Evolutionary conservation across 176 grass and related monocot species (phyloP).

Genomic region (Zea luxurians): DNA sequence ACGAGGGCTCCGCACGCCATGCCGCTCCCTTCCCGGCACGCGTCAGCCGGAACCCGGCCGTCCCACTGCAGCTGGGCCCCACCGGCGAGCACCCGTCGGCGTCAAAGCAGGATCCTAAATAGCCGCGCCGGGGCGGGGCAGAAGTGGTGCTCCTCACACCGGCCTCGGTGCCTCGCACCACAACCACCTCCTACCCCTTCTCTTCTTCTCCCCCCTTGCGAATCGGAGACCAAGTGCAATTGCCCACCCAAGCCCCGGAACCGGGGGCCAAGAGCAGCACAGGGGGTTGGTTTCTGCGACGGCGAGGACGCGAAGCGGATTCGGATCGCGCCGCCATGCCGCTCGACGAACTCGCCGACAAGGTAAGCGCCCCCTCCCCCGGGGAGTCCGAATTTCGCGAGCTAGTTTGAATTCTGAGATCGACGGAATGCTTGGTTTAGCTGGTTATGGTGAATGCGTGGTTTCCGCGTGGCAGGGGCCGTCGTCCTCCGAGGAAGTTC

Average conservation of each 20-base stretch:
- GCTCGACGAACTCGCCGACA: slow-evolving; percentile 49
- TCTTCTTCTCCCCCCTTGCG: background rate
- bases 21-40: slow-evolving; percentile 16
- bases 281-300: background rate
- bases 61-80: slow-evolving; percentile 10
- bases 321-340: slow-evolving; percentile 50
- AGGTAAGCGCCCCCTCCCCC: slow-evolving; percentile 19
- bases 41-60: background rate
- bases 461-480: slow-evolving; percentile 23
- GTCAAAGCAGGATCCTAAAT: slow-evolving; percentile 46
- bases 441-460: slow-evolving; percentile 33
- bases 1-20: background rate
- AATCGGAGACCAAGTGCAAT: slow-evolving; percentile 19
- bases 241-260: background rate
- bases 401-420: no score
- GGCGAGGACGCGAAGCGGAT: background rate
- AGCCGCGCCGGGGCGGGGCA: background rate
- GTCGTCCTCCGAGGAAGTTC: background rate
- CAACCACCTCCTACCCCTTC: slow-evolving; percentile 13
- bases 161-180: slow-evolving; percentile 6
- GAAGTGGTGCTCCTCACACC: slow-evolving; percentile 19
- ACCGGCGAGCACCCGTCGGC: background rate
- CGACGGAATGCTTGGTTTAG: background rate
- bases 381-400: background rate
- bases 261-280: background rate